Base-by-base conservation (phyloP, 2,329 filamentous ascomycete species). In the Sarocladium oryzae region DNA sequence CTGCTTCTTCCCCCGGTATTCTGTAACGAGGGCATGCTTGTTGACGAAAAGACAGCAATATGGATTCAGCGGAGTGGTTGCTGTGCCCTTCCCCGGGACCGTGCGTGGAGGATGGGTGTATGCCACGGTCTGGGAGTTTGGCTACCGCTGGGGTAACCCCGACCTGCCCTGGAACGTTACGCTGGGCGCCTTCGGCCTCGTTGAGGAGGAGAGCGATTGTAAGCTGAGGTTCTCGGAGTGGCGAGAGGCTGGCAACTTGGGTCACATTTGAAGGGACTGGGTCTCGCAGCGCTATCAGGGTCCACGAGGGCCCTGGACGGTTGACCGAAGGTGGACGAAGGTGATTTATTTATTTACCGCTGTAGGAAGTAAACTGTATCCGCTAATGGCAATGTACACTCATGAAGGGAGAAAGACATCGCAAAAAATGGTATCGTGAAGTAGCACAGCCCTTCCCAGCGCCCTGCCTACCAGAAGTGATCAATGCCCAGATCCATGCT, bases 351-450 rank as follows among this genome's bases (percentile, higher is more conserved):
- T n/a, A n/a, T n/a, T n/a, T n/a, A n/a, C n/a, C n/a, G n/a, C n/a
- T n/a, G n/a, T n/a, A n/a, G n/a, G n/a, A n/a, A n/a, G n/a, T n/a
- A n/a, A n/a, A n/a, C n/a, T n/a, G n/a, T n/a, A n/a, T n/a, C n/a
- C n/a, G n/a, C n/a, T n/a, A n/a, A n/a, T n/a, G n/a, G n/a, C n/a
- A n/a, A n/a, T n/a, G n/a, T n/a, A n/a, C n/a, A n/a, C n/a, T n/a
- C n/a, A n/a, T n/a, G n/a, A n/a, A n/a, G n/a, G n/a, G n/a, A 33
- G 28, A 5, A 36, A 16, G 16, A 18, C 36, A 26, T 16, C 33
- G 46, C 46, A 36, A 20, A 23, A 23, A 49, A 28, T 36, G 46
- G 46, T 49, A 49, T 49, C 46, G 30, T 49, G 24, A 49, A 37
- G 15, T 13, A 36, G 15, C 28, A 24, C 20, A 37, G 7, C 20